Conservation (phyloP, 2,329 filamentous ascomycete species). For the Penicillium corylophilum region DNA sequence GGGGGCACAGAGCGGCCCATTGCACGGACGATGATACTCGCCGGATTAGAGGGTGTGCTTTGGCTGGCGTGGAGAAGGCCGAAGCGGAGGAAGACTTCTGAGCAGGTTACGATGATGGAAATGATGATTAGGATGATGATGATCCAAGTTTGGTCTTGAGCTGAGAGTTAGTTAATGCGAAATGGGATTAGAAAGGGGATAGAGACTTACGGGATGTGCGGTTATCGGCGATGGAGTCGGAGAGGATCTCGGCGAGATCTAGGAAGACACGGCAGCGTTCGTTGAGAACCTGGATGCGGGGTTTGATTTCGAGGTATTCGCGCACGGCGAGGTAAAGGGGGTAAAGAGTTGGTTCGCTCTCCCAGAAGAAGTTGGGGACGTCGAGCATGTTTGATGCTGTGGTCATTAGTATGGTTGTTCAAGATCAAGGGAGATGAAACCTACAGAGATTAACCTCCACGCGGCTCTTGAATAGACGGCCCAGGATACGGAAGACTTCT, state of each 20-base stretch:
- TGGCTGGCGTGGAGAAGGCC: slow-evolving; percentile 59
- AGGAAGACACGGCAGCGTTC: slow-evolving; percentile 95
- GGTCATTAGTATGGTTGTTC: slow-evolving; percentile 14
- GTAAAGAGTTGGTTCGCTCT: slow-evolving; percentile 90
- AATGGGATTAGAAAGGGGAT: neutral
- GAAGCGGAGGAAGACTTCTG: slow-evolving; percentile 85
- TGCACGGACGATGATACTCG: slow-evolving; percentile 17
- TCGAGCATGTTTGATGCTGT: slow-evolving; percentile 91
- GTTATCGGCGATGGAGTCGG: slow-evolving; percentile 85
- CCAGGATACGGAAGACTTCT: slow-evolving; percentile 90
- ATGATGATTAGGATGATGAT: slow-evolving; percentile 91
- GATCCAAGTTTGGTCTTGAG: slow-evolving; percentile 85
- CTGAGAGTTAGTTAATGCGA: neutral
- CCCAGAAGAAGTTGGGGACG: slow-evolving; percentile 82
- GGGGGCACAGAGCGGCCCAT: slow-evolving; percentile 20
- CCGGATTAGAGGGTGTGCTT: slow-evolving; percentile 13
- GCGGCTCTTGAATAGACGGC: slow-evolving; percentile 84
- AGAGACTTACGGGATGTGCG: slow-evolving; percentile 73
- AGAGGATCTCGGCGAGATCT: slow-evolving; percentile 91
- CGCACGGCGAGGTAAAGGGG: slow-evolving; percentile 92
- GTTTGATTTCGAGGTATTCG: slow-evolving; percentile 96
- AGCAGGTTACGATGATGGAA: slow-evolving; percentile 85
- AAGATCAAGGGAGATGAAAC: slow-evolving; percentile 36
- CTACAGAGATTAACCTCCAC: slow-evolving; percentile 97
- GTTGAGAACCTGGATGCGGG: slow-evolving; percentile 92